These are phyloP conservation scores for Echium plantagineum DNA, from an alignment of 257 asterid genomes.

Conservation along the genomic window DNA sequence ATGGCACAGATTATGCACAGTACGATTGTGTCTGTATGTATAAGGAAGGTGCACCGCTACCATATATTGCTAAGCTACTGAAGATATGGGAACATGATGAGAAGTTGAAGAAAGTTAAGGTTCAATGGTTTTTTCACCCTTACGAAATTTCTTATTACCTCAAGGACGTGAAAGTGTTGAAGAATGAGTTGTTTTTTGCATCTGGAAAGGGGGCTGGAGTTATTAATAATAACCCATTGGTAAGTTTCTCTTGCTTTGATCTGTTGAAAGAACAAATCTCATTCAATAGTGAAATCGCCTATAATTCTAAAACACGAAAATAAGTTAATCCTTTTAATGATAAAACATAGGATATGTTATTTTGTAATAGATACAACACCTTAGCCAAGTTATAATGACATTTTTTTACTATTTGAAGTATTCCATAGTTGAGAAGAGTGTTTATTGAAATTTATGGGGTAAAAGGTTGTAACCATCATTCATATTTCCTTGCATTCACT, in stretches of 20 bases:
- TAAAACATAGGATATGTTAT: no score
- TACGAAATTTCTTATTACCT: slow-evolving; percentile 48
- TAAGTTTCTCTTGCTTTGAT: slow-evolving; percentile 16
- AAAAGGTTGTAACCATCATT: no score
- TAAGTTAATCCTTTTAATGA: no score
- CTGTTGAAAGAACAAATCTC: no score
- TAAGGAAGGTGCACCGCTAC: slow-evolving; percentile 26
- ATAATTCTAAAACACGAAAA: no score
- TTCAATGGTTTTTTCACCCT: slow-evolving; percentile 83
- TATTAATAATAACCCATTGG: slow-evolving; percentile 52
- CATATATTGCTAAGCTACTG: slow-evolving; percentile 59
- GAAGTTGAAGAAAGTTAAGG: slow-evolving; percentile 41
- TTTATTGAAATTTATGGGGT: no score
- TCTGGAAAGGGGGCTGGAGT: slow-evolving; percentile 70
- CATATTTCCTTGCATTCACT: no score
- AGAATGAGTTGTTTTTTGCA: slow-evolving; percentile 72
- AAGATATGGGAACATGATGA: slow-evolving; percentile 55
- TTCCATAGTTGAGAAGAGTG: no score
- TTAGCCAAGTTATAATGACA: no score
- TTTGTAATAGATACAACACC: no score
- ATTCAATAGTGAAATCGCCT: no score
- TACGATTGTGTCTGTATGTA: slow-evolving; percentile 63
- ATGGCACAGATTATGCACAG: slow-evolving; percentile 47
- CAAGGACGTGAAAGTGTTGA: slow-evolving; percentile 20
- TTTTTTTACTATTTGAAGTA: no score